Percentiles rank a stretch among this genome's conserved stretches.
phyloP scores from a whole-genome alignment of 2,329 filamentous ascomycete species.

The Sphaerulina populicola region DNA sequence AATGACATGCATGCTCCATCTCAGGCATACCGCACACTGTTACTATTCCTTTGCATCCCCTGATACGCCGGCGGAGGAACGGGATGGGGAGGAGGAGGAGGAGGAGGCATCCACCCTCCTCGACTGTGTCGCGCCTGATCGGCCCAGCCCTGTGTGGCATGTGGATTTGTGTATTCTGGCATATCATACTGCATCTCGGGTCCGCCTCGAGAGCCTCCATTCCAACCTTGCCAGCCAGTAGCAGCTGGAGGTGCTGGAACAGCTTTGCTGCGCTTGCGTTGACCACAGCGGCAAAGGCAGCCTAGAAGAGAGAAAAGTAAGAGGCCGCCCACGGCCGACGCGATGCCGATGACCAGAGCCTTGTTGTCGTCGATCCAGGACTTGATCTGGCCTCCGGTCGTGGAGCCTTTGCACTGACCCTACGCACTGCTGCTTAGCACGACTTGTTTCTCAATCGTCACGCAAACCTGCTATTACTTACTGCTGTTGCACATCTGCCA shows the following conservation, averaged over 20 bases:
- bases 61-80: conserved; percentile 20
- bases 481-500: conserved; percentile 61
- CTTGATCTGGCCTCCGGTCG: conserved; percentile 59
- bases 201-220: conserved; percentile 9
- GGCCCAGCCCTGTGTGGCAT: conserved; percentile 24
- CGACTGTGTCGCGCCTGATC: conserved; percentile 8
- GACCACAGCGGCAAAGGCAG: conserved; percentile 55
- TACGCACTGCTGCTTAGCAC: conserved; percentile 26
- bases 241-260: conserved; percentile 24
- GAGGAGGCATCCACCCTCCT: conserved; percentile 16
- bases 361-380: conserved; percentile 72
- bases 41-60: conserved; percentile 7
- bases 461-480: conserved; percentile 32
- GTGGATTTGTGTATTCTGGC: conserved; percentile 9
- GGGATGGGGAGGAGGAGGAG: conserved; percentile 12
- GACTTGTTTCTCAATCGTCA: neutral
- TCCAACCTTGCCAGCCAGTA: conserved; percentile 32
- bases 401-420: conserved; percentile 67
- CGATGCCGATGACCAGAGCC: conserved; percentile 72
- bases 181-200: conserved; percentile 17
- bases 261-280: conserved; percentile 29
- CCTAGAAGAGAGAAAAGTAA: conserved; percentile 59
- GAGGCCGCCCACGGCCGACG: conserved; percentile 61
- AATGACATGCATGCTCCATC: neutral
- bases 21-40: conserved; percentile 21